phyloP scores from a whole-genome alignment of 306 rosid genomes.

The Cucumis cinereus region DNA sequence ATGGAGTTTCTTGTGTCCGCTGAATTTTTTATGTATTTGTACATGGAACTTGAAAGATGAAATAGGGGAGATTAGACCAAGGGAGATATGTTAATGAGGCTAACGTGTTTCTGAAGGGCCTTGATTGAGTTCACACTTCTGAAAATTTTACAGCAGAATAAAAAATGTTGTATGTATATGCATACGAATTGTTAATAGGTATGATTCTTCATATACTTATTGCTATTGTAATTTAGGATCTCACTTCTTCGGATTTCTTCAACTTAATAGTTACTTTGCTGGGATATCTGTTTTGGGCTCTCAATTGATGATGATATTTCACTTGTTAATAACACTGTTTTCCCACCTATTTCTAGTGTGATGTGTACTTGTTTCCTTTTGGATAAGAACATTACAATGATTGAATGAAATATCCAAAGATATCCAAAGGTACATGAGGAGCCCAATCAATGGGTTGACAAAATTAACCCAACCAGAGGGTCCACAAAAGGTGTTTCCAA shows the following conservation, averaged over 20 bases:
- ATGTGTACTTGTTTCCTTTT: neutral
- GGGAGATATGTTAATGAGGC: neutral
- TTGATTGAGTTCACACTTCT: neutral
- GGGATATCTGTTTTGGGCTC: neutral
- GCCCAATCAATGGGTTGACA: too few species aligned
- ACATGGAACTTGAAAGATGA: neutral
- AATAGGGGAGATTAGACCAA: neutral
- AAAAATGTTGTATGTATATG: neutral
- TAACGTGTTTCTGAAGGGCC: neutral
- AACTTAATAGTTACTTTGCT: neutral
- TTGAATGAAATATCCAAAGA: too few species aligned
- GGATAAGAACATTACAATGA: too few species aligned
- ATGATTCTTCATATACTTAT: neutral
- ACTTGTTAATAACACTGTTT: neutral
- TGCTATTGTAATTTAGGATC: neutral
- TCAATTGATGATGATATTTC: neutral
- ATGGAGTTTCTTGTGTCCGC: slow-evolving; percentile 47
- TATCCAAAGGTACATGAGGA: too few species aligned
- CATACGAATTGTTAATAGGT: neutral
- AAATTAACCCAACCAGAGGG: too few species aligned
- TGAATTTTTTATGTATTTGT: slow-evolving; percentile 15
- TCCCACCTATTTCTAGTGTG: neutral
- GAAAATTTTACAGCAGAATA: neutral
- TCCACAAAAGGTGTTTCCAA: too few species aligned
- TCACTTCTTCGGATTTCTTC: neutral